Evolutionary conservation across 192 early-diverging fungal genomes (phyloP).

Genomic region (Neocallimastix lanati): DNA sequence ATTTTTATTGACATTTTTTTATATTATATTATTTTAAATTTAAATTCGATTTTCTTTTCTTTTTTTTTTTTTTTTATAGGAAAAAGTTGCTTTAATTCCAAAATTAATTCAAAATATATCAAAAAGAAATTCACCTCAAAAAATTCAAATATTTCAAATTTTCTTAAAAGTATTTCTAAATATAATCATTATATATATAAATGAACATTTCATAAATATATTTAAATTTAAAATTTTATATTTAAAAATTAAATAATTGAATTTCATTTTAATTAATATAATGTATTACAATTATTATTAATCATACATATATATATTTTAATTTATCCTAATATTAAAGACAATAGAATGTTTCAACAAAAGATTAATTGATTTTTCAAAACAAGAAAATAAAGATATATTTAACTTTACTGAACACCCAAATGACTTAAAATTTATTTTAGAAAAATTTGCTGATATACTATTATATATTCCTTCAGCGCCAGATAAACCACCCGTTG

Average conservation of each 20-base stretch:
- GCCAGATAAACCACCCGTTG: conserved; percentile 1
- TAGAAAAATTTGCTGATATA: conserved; percentile 38
- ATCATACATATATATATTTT: no score
- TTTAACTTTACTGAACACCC: conserved; percentile 33
- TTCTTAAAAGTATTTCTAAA: conserved; percentile 35
- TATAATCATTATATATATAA: no score
- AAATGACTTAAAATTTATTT: conserved; percentile 27
- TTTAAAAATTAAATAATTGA: no score
- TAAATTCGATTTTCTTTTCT: no score
- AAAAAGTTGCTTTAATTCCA: conserved; percentile 27
- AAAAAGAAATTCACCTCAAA: conserved; percentile 31
- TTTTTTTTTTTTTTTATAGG: conserved; percentile 5
- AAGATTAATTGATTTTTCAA: background rate
- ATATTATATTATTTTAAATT: no score
- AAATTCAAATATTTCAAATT: conserved; percentile 38
- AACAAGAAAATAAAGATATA: conserved; percentile 16
- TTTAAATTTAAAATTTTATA: no score
- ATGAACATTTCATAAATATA: no score
- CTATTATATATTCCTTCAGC: conserved; percentile 37
- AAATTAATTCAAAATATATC: conserved; percentile 39
- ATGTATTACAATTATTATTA: no score
- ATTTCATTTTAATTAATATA: no score
- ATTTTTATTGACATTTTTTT: no score
- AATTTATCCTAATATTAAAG: no score
- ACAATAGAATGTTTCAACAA: background rate